Percentiles rank a stretch among this genome's conserved stretches.
phyloP scores from a whole-genome alignment of 2,329 filamentous ascomycete species.

The Dactylellina cionopaga region DNA sequence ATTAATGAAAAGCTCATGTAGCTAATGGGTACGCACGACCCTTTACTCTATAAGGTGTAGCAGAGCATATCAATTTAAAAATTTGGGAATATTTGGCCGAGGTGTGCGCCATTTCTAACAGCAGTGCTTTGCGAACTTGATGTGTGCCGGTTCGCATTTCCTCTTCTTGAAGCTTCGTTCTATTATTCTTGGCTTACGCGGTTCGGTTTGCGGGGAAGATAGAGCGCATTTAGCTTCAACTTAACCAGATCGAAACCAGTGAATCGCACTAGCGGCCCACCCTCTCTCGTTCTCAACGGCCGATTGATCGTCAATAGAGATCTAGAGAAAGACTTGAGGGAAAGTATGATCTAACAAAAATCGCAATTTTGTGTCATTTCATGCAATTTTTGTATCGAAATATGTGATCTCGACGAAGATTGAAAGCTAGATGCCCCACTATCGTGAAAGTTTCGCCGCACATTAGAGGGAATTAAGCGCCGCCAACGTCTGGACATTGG shows the following conservation, averaged over 20 bases:
- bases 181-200: conserved; percentile 13
- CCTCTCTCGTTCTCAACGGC: conserved; percentile 7
- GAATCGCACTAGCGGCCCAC: not conserved
- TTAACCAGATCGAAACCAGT: no score
- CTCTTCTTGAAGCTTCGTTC: not conserved
- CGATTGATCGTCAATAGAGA: conserved; percentile 13
- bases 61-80: no score
- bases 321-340: not conserved
- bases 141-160: not conserved
- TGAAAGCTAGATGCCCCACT: no score
- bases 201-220: no score
- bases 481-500: no score
- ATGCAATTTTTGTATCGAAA: not conserved
- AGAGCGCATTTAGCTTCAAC: conserved; percentile 9
- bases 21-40: no score
- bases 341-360: not conserved
- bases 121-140: not conserved
- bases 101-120: not conserved
- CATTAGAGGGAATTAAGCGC: no score
- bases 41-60: no score
- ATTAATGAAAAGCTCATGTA: no score
- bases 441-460: no score
- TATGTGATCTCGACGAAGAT: not conserved
- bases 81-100: not conserved
- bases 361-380: not conserved